These are phyloP conservation scores for Monosporozyma yasuniensis DNA, from an alignment of 805 yeast genomes.

Conservation along the genomic window DNA sequence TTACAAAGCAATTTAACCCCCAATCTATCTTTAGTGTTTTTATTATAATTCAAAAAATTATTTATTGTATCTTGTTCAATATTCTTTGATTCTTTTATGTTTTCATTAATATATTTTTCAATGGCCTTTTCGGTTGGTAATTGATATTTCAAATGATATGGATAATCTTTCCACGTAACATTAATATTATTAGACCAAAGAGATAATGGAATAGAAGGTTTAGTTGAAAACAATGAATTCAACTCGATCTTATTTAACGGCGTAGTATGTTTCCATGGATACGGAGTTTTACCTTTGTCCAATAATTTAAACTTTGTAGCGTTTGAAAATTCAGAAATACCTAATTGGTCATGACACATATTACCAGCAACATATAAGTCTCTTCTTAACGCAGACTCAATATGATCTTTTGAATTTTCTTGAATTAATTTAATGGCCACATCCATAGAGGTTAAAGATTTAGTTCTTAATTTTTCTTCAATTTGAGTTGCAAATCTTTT, in stretches of 20 bases:
- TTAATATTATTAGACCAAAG: constrained; percentile 24
- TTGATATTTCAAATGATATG: constrained; percentile 44
- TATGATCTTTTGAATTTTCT: constrained; percentile 47
- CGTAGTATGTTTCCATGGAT: constrained; percentile 37
- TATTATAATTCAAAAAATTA: constrained; percentile 38
- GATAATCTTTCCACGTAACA: constrained; percentile 38
- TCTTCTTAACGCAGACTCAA: constrained; percentile 56
- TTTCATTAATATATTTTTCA: constrained; percentile 54
- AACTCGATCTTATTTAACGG: constrained; percentile 14
- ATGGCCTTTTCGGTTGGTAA: constrained; percentile 67
- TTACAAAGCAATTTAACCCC: constrained; percentile 17
- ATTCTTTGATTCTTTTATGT: constrained; percentile 5
- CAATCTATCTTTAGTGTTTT: constrained; percentile 19
- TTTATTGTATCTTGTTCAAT: constrained; percentile 43
- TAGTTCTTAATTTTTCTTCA: constrained; percentile 45
- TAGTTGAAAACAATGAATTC: constrained; percentile 23
- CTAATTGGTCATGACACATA: constrained; percentile 42
- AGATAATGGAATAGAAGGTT: constrained; percentile 27
- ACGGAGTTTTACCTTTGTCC: constrained; percentile 47
- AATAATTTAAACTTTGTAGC: constrained; percentile 58
- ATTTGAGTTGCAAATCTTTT: constrained; percentile 59
- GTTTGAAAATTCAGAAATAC: constrained; percentile 50
- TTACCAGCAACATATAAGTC: constrained; percentile 74
- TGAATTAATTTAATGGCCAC: constrained; percentile 62
- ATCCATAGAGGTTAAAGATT: constrained; percentile 74